Evolutionary conservation across 495 filamentous ascomycete genomes (phyloP).

Genomic region (Talaromyces trachyspermus): DNA sequence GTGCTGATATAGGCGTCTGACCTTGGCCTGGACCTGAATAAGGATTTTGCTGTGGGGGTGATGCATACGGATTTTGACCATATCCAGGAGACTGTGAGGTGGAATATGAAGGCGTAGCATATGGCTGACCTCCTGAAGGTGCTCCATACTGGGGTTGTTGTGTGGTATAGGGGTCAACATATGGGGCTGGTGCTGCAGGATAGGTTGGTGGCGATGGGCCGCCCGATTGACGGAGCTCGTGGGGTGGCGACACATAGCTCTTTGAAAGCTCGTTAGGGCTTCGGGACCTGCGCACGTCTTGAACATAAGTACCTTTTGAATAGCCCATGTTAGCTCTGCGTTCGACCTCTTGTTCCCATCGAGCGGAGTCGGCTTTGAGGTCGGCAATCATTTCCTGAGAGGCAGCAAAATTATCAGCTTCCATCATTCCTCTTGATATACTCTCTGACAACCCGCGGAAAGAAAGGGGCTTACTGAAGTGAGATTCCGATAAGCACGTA

Average conservation of each 20-base stretch:
- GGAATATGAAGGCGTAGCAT: conserved; percentile 21
- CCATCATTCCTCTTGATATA: no score
- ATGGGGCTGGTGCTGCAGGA: conserved; percentile 26
- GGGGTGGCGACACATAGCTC: conserved; percentile 9
- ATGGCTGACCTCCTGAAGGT: conserved; percentile 28
- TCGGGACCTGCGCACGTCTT: conserved; percentile 31
- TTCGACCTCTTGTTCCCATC: conserved; percentile 68
- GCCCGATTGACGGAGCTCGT: conserved; percentile 8
- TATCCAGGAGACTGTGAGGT: conserved; percentile 5
- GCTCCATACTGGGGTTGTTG: conserved; percentile 30
- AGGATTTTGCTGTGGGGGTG: conserved; percentile 16
- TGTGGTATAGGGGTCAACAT: conserved; percentile 20
- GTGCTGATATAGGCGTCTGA: conserved; percentile 29
- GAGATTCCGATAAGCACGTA: conserved; percentile 80
- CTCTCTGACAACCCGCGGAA: no score
- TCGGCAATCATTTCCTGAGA: conserved; percentile 80
- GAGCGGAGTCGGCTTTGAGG: conserved; percentile 70
- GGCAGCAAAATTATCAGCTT: conserved; percentile 13
- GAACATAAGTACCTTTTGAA: conserved; percentile 40
- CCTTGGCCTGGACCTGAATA: conserved; percentile 33
- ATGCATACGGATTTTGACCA: conserved; percentile 6
- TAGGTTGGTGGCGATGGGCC: conserved; percentile 16
- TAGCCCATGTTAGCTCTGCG: conserved; percentile 41
- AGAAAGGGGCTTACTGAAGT: conserved; percentile 63
- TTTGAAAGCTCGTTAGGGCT: conserved; percentile 11